Evolutionary conservation across 305 asterid genomes (phyloP).

Genomic region (Rubia peregrina): DNA sequence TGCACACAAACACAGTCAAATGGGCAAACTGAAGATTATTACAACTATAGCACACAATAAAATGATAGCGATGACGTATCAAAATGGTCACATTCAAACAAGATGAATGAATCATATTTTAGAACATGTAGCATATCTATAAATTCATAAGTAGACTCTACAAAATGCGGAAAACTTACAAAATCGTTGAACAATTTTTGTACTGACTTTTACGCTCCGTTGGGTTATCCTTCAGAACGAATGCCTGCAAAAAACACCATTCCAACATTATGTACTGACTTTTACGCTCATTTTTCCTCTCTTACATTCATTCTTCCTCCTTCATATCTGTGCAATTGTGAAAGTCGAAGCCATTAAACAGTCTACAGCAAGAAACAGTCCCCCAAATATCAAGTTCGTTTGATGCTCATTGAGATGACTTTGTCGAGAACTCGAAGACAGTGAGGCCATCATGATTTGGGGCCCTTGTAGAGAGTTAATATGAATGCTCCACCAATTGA

Average conservation of each 20-base stretch:
- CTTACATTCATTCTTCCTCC: not conserved
- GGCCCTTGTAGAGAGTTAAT: slow-evolving; percentile 73
- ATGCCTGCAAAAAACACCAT: slow-evolving; percentile 41
- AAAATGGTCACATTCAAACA: too few species aligned
- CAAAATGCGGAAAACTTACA: too few species aligned
- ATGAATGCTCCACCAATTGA: slow-evolving; percentile 80
- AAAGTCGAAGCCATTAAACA: slow-evolving; percentile 47
- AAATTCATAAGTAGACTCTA: too few species aligned
- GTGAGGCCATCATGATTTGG: slow-evolving; percentile 26
- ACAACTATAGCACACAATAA: too few species aligned
- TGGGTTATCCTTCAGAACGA: slow-evolving; percentile 51
- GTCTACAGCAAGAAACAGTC: slow-evolving; percentile 58
- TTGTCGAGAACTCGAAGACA: slow-evolving; percentile 25
- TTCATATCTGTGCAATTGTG: slow-evolving; percentile 62
- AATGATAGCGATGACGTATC: too few species aligned
- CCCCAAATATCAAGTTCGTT: slow-evolving; percentile 55
- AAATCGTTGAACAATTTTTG: too few species aligned
- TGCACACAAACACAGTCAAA: too few species aligned
- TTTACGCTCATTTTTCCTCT: not conserved
- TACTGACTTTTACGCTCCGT: slow-evolving; percentile 82
- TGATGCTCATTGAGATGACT: slow-evolving; percentile 24
- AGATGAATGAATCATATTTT: too few species aligned
- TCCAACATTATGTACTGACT: not conserved
- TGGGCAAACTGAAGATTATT: too few species aligned
- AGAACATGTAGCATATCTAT: too few species aligned